Evolutionary conservation across 2,329 filamentous ascomycete genomes (phyloP).

Genomic region (Colletotrichum zoysiae): DNA sequence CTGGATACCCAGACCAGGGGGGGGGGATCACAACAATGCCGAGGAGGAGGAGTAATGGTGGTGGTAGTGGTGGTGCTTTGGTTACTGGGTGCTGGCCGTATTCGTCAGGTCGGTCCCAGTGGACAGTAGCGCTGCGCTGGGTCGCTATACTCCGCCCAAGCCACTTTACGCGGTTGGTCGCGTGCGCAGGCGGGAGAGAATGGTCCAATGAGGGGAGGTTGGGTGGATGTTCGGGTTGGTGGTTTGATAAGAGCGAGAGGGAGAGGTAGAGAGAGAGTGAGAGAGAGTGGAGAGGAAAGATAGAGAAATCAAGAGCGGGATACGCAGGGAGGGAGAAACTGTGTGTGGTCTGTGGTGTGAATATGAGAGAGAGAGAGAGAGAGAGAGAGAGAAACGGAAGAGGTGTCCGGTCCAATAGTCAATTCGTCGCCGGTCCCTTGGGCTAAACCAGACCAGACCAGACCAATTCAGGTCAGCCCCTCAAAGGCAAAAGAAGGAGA

Average conservation of each 20-base stretch:
- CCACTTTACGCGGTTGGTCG: conserved; percentile 42
- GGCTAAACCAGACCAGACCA: not conserved
- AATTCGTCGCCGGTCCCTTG: not conserved
- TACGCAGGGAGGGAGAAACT: not conserved
- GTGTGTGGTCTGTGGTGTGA: too few relatives aligned
- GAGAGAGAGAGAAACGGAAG: not conserved
- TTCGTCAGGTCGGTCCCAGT: conserved; percentile 29
- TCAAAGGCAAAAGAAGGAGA: not conserved
- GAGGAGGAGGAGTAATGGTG: conserved; percentile 5
- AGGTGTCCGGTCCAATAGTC: not conserved
- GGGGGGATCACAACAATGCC: conserved; percentile 38
- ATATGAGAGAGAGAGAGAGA: not conserved
- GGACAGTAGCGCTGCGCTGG: conserved; percentile 38
- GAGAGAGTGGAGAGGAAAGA: not conserved
- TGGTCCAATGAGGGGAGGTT: conserved; percentile 21
- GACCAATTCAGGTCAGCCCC: not conserved
- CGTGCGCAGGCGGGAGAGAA: conserved; percentile 34
- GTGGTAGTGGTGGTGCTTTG: not conserved
- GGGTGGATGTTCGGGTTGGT: not conserved
- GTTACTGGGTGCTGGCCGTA: conserved; percentile 28
- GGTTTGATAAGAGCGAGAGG: conserved; percentile 20
- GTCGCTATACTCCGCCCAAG: conserved; percentile 39
- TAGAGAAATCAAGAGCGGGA: not conserved
- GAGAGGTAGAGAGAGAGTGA: not conserved
- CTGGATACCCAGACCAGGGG: conserved; percentile 39